phyloP scores from a whole-genome alignment of 2,329 filamentous ascomycete species.

The Colletotrichum horii region DNA sequence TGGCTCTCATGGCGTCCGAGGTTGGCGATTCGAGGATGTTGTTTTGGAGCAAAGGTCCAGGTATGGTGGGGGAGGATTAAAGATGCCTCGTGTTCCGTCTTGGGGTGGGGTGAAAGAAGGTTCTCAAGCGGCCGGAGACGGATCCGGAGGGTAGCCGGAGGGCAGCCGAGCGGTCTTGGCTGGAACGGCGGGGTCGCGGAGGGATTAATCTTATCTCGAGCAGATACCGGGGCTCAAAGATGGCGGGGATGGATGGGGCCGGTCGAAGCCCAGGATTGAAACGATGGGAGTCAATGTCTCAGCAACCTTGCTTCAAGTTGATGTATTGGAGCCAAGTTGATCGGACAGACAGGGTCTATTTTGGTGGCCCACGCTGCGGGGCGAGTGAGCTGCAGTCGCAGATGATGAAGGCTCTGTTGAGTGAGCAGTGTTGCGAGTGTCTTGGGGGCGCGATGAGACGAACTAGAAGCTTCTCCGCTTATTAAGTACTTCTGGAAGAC shows the following conservation, averaged over 20 bases:
- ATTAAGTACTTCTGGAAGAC: neutral
- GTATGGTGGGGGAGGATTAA: neutral
- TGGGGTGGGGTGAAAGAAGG: neutral
- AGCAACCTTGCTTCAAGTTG: neutral
- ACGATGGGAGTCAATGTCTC: neutral
- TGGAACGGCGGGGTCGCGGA: neutral
- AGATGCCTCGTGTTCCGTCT: neutral
- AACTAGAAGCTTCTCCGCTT: conserved; percentile 16
- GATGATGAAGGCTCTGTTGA: neutral
- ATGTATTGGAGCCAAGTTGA: neutral
- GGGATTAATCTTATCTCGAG: conserved; percentile 2
- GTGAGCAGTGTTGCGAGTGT: neutral
- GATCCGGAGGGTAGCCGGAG: neutral
- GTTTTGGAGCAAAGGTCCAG: neutral
- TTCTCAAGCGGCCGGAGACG: neutral
- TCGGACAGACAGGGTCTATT: neutral
- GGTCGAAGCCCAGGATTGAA: neutral
- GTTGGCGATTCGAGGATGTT: neutral
- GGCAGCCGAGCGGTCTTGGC: neutral
- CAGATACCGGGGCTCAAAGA: neutral
- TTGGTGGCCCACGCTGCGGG: neutral
- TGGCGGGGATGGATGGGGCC: neutral
- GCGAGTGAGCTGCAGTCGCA: neutral
- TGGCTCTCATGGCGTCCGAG: conserved; percentile 65
- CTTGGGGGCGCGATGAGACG: neutral